Percentiles rank a stretch among this genome's conserved stretches.
Conservation (phyloP, 2,329 filamentous ascomycete genomes). For the Polychaeton citri region DNA sequence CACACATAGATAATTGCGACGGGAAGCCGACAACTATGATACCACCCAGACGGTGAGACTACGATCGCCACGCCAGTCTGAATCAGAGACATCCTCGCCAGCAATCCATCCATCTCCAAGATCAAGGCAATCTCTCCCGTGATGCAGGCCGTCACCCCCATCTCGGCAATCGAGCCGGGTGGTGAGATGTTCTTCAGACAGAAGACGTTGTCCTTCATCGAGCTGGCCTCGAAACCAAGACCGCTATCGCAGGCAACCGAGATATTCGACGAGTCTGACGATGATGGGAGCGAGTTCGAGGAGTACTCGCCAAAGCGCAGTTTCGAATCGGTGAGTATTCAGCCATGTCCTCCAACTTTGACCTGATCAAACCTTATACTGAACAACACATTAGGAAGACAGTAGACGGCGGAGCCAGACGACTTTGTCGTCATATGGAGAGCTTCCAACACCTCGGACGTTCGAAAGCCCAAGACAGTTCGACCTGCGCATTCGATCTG, state of each 20-base stretch:
- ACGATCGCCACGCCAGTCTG: too few relatives aligned
- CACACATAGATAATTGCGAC: background rate
- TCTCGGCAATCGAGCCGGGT: conserved; percentile 28
- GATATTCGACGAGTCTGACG: conserved; percentile 64
- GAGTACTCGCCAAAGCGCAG: conserved; percentile 48
- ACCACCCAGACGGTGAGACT: too few relatives aligned
- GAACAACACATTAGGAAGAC: conserved; percentile 14
- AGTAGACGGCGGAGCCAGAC: conserved; percentile 64
- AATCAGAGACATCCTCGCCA: too few relatives aligned
- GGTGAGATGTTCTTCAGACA: conserved; percentile 37
- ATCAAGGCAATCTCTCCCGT: conserved; percentile 5
- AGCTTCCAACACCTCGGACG: conserved; percentile 54
- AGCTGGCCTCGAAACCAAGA: conserved; percentile 37
- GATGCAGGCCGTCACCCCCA: conserved; percentile 33
- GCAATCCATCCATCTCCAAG: too few relatives aligned
- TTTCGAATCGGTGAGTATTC: conserved; percentile 53
- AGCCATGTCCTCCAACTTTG: background rate
- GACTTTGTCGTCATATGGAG: conserved; percentile 77
- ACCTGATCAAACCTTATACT: background rate
- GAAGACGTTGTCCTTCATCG: conserved; percentile 46
- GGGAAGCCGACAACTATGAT: background rate
- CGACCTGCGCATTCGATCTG: conserved; percentile 50
- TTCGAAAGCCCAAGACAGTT: conserved; percentile 45
- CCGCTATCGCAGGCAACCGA: conserved; percentile 62
- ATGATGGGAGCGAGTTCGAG: conserved; percentile 49